Conservation (phyloP, 768 basidiomycete species). For the Leccinum longicurvipes region DNA sequence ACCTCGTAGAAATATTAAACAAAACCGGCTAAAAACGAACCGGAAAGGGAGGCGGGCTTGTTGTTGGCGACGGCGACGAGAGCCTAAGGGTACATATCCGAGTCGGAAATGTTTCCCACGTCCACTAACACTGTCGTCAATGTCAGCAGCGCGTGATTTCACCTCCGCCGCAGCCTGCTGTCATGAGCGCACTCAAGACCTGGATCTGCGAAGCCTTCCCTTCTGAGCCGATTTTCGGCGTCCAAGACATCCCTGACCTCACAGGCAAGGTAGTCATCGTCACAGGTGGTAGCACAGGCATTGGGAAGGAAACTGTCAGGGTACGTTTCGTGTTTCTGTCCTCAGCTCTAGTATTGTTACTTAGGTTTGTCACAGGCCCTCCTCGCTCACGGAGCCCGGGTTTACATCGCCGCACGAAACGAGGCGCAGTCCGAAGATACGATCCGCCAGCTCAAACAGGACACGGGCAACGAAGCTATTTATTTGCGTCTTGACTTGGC, state of each 20-base stretch:
- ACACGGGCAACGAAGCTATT: conserved; percentile 32
- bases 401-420: conserved; percentile 36
- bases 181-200: conserved; percentile 6
- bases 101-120: too few relatives aligned
- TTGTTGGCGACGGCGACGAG: too few relatives aligned
- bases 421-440: conserved; percentile 24
- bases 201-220: conserved; percentile 17
- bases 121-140: too few relatives aligned
- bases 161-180: too few relatives aligned
- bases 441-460: conserved; percentile 29
- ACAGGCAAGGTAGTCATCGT: conserved; percentile 33
- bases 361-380: conserved; percentile 13
- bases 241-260: conserved; percentile 34
- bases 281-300: conserved; percentile 34
- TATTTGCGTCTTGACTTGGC: conserved; percentile 39
- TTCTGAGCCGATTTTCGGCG: conserved; percentile 24
- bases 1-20: too few relatives aligned
- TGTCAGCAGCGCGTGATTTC: too few relatives aligned
- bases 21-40: too few relatives aligned
- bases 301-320: conserved; percentile 27
- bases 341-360: neutral
- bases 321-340: neutral
- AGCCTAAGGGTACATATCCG: too few relatives aligned
- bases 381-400: conserved; percentile 32
- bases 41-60: too few relatives aligned